A percentile compares a stretch with the other conserved stretches of the same genome.
Conservation (phyloP, 2,329 filamentous ascomycete species). For the Ophiocordyceps unilateralis region DNA sequence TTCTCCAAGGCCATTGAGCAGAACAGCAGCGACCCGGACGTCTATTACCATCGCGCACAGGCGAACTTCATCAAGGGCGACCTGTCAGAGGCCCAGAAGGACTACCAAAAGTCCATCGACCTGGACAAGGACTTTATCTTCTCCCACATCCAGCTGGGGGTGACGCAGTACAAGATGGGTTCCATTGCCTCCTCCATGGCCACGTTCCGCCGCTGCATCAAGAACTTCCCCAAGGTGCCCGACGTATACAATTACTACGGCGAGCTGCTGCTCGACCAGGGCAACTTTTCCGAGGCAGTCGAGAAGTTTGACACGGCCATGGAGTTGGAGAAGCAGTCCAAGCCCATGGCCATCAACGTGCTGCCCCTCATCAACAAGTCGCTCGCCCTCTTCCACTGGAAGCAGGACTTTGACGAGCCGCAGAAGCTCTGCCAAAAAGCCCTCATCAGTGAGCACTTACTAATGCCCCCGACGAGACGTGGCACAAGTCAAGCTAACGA, state of each 20-base stretch:
- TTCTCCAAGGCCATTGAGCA: conserved; percentile 74
- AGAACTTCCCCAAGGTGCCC: conserved; percentile 92
- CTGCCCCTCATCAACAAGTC: conserved; percentile 97
- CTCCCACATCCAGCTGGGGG: conserved; percentile 96
- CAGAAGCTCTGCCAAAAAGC: conserved; percentile 96
- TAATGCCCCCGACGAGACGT: too few relatives aligned
- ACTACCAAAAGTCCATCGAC: conserved; percentile 98
- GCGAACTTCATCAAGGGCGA: conserved; percentile 95
- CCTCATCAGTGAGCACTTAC: conserved; percentile 78
- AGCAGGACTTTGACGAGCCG: conserved; percentile 86
- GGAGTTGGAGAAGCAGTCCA: conserved; percentile 90
- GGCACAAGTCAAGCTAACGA: too few relatives aligned
- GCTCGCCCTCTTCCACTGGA: conserved; percentile 93
- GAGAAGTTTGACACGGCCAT: conserved; percentile 98
- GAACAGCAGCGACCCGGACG: conserved; percentile 81
- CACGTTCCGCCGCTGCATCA: conserved; percentile 91
- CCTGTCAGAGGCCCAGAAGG: conserved; percentile 83
- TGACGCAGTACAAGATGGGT: conserved; percentile 99
- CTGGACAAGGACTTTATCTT: conserved; percentile 94
- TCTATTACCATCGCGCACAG: conserved; percentile 97
- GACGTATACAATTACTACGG: conserved; percentile 99
- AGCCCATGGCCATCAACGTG: conserved; percentile 93
- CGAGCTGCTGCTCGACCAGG: conserved; percentile 89
- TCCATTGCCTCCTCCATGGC: conserved; percentile 96
- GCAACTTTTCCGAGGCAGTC: conserved; percentile 87